Evolutionary conservation across 108 stramenopile species (phyloP), one percentile per base, ranked within the genome.

Genomic region (Conticribra weissflogii): DNA sequence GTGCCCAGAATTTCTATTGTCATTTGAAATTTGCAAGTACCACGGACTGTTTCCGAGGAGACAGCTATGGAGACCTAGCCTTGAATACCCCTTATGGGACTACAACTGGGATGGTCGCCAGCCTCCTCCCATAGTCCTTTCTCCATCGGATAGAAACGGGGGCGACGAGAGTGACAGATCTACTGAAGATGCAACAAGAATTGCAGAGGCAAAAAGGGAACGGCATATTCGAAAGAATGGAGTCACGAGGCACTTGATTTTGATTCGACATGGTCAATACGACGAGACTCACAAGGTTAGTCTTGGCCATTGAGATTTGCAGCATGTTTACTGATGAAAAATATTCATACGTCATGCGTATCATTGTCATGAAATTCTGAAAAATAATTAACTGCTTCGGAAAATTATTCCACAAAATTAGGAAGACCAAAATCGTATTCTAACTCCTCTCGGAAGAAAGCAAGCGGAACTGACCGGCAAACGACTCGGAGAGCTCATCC

Each of bases 191-290:
- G 61, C 49, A 28, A 71, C 78, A 32, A 72, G 54, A 9, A 49
- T 65, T 74, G 47, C 45, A 18, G 64, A 45, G 60, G 31, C 34
- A n/a, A 59, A 58, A 47, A 41, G 68, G 21, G 73, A 81, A 22
- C 74, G 88, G 30, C 25, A 78, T 17, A 63, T 88, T 54, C 70
- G 90, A 21, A 88, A 84, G 54, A 55, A 88, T 48, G 89, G 92
- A 14, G 87, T 92, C 4, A 96, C 96, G 8, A 83, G 92, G 27
- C 96, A 96, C 65, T 81, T 96, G 30, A 86, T 96, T 53, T 59
- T 94, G 45, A 72, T 96, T 56, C 82, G 96, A 25, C 96, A 96
- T 72, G 96, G 96, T 18, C 96, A 96, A 64, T 96, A 96, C 74
- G 90, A 91, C 75, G 96, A 96, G 66, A 76, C 84, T 12, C 72